Evolutionary conservation across 768 basidiomycete species (phyloP).

Genomic region (Pulveroboletus sp.): DNA sequence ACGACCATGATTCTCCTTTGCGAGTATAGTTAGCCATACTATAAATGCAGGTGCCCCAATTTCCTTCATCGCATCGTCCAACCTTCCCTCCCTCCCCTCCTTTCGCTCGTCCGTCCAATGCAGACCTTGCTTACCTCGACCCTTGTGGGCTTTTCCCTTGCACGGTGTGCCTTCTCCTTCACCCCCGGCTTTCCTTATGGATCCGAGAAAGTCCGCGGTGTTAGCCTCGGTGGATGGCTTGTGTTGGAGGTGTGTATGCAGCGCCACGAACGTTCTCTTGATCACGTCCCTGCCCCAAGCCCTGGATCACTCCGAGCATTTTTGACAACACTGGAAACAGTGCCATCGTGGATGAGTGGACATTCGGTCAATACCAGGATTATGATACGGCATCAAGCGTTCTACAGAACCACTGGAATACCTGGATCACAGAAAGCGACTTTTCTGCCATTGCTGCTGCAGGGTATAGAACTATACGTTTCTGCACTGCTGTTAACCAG

Average conservation of each 20-base stretch:
- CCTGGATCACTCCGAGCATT: constrained; percentile 76
- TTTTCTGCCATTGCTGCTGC: constrained; percentile 70
- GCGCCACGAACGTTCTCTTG: not conserved
- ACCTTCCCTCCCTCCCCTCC: constrained; percentile 47
- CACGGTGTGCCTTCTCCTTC: constrained; percentile 30
- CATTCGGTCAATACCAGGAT: constrained; percentile 63
- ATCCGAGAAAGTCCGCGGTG: constrained; percentile 68
- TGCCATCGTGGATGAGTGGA: constrained; percentile 72
- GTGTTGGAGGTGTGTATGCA: constrained; percentile 42
- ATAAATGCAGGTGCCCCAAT: constrained; percentile 14
- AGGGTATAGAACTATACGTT: constrained; percentile 41
- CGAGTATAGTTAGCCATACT: not conserved
- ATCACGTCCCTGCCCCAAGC: constrained; percentile 48
- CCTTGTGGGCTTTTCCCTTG: constrained; percentile 29
- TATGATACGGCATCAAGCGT: constrained; percentile 41
- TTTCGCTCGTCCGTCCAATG: not conserved
- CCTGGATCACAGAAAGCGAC: constrained; percentile 81
- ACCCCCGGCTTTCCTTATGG: constrained; percentile 69
- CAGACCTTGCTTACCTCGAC: constrained; percentile 8
- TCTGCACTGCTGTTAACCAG: not conserved
- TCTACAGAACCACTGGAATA: constrained; percentile 69
- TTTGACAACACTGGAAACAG: constrained; percentile 53
- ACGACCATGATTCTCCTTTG: constrained; percentile 1
- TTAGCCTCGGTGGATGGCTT: constrained; percentile 73
- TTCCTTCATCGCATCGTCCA: not conserved